Conservation (phyloP, 2,329 filamentous ascomycete genomes). For the Stachybotrys elegans region DNA sequence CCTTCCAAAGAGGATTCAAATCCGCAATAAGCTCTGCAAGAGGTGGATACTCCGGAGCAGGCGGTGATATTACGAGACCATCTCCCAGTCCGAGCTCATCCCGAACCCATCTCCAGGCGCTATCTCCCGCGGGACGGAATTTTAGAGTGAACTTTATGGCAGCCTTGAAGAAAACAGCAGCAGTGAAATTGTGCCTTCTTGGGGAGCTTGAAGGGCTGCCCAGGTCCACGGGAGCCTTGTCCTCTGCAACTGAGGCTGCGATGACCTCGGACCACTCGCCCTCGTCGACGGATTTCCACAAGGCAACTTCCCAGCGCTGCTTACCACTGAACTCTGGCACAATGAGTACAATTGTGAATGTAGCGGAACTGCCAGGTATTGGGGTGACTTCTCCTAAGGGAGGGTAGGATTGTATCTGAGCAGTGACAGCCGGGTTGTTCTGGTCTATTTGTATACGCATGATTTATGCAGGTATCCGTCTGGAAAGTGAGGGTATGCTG, state of each 20-base stretch:
- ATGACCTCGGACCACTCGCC: slow-evolving; percentile 49
- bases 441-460: no score
- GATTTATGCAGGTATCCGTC: no score
- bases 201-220: slow-evolving; percentile 24
- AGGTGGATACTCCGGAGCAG: slow-evolving; percentile 22
- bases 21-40: slow-evolving; percentile 52
- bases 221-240: slow-evolving; percentile 44
- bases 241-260: slow-evolving; percentile 22
- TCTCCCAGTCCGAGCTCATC: slow-evolving; percentile 60
- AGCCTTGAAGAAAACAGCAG: slow-evolving; percentile 40
- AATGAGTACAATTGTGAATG: slow-evolving; percentile 67
- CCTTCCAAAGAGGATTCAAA: slow-evolving; percentile 50
- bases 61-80: slow-evolving; percentile 51
- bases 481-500: no score
- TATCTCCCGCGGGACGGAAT: slow-evolving; percentile 48
- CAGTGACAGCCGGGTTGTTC: no score
- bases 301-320: slow-evolving; percentile 63
- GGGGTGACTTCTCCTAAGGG: slow-evolving; percentile 71
- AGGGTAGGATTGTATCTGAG: slow-evolving; percentile 52
- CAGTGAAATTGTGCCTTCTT: slow-evolving; percentile 48
- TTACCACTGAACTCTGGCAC: slow-evolving; percentile 49
- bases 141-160: slow-evolving; percentile 65
- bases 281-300: slow-evolving; percentile 66
- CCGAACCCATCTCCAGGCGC: slow-evolving; percentile 66
- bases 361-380: slow-evolving; percentile 41